Percentiles rank a stretch among this genome's conserved stretches.
Conservation (phyloP, 2,329 filamentous ascomycete species). For the Fusarium tjaetaba region DNA sequence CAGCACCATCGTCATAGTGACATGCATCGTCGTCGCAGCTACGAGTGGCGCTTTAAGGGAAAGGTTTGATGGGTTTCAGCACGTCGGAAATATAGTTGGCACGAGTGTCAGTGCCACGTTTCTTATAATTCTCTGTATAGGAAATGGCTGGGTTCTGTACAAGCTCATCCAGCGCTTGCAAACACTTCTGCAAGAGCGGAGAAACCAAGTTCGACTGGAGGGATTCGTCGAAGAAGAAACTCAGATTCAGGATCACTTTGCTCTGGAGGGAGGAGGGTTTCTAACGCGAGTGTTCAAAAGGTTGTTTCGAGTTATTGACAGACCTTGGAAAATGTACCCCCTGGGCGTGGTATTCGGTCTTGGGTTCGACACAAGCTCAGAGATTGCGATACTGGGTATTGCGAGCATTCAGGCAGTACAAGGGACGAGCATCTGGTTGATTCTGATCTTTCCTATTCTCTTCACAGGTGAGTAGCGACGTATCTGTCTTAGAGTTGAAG, state of each 20-base stretch:
- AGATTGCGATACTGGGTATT: slow-evolving; percentile 91
- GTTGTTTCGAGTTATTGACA: slow-evolving; percentile 78
- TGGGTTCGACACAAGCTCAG: slow-evolving; percentile 94
- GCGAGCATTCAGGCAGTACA: slow-evolving; percentile 85
- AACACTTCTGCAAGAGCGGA: slow-evolving; percentile 61
- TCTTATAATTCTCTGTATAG: slow-evolving; percentile 80
- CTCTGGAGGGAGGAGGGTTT: slow-evolving; percentile 80
- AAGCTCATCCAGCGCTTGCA: slow-evolving; percentile 77
- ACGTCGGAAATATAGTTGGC: slow-evolving; percentile 87
- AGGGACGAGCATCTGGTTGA: slow-evolving; percentile 93
- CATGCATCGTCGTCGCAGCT: slow-evolving; percentile 90
- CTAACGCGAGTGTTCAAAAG: slow-evolving; percentile 76
- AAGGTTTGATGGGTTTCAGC: slow-evolving; percentile 82
- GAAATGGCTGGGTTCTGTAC: slow-evolving; percentile 87
- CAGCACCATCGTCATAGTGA: slow-evolving; percentile 90
- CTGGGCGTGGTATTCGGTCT: slow-evolving; percentile 89
- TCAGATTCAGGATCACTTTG: slow-evolving; percentile 59
- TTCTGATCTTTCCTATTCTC: slow-evolving; percentile 87
- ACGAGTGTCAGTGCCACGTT: slow-evolving; percentile 87
- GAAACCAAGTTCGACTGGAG: slow-evolving; percentile 38
- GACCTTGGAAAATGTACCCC: slow-evolving; percentile 96
- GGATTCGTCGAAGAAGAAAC: slow-evolving; percentile 39
- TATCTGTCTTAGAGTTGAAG: no score
- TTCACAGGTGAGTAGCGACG: slow-evolving; percentile 74
- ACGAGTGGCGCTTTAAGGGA: slow-evolving; percentile 85